Conservation (phyloP, 371 early-diverging fungal genomes). For the Choanephora cucurbitarum region DNA sequence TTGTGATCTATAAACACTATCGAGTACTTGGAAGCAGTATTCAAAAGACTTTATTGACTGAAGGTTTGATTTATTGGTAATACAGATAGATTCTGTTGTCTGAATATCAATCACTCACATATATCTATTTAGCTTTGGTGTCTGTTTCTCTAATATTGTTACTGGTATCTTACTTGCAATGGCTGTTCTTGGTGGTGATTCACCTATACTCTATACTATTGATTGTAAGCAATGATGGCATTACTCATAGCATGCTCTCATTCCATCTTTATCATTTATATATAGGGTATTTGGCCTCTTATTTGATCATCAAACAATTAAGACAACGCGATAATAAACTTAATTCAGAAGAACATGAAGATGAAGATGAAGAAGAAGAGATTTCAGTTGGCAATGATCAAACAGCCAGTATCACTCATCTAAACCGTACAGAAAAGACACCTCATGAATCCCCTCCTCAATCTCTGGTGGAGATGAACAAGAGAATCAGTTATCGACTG, state of each 20-base stretch:
- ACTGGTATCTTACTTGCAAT: conserved; percentile 39
- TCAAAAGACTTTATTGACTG: conserved; percentile 38
- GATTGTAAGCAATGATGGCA: too few species aligned
- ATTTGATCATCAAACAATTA: conserved; percentile 50
- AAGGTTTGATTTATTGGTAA: conserved; percentile 51
- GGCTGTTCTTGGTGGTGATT: conserved; percentile 37
- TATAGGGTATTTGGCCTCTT: conserved; percentile 50
- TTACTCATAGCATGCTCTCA: too few species aligned
- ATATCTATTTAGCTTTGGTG: conserved; percentile 38
- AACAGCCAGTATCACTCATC: too few species aligned
- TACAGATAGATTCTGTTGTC: not conserved
- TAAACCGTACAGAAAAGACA: too few species aligned
- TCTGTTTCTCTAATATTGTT: conserved; percentile 45
- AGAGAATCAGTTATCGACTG: not conserved
- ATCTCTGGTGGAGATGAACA: not conserved
- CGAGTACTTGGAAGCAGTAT: conserved; percentile 37
- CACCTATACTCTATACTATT: conserved; percentile 49
- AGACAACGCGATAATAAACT: conserved; percentile 20
- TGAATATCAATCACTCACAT: not conserved
- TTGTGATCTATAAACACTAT: conserved; percentile 49
- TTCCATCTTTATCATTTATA: too few species aligned
- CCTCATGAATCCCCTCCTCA: too few species aligned
- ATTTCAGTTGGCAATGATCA: not conserved
- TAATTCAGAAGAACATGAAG: conserved; percentile 18
- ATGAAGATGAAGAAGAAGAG: too few species aligned